These are phyloP conservation scores for Schizopora paradoxa DNA, from an alignment of 1,284 basidiomycete species.

Conservation along the genomic window DNA sequence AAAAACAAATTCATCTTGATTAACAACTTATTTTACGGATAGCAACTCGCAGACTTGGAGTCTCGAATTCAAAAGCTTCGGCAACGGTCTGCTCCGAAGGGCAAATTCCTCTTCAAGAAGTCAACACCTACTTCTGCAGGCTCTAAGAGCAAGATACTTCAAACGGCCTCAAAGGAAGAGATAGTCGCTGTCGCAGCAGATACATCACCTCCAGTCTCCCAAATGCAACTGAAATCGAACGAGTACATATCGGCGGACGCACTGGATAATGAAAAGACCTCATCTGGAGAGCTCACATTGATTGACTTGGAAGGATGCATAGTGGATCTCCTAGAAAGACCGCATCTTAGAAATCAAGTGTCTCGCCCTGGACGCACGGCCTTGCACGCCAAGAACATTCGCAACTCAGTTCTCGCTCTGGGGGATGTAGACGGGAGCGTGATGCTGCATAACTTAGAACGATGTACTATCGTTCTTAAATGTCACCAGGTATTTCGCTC, in stretches of 20 bases:
- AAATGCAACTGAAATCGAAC: background rate
- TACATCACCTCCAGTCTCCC: no score
- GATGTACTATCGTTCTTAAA: constrained; percentile 59
- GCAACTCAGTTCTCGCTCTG: constrained; percentile 54
- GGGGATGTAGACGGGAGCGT: constrained; percentile 64
- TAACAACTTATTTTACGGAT: constrained; percentile 5
- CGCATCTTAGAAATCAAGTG: constrained; percentile 21
- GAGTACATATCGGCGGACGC: no score
- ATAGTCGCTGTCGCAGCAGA: no score
- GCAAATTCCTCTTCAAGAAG: constrained; percentile 72
- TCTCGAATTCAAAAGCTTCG: constrained; percentile 46
- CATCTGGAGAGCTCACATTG: no score
- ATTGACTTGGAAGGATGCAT: no score
- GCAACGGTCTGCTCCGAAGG: constrained; percentile 35
- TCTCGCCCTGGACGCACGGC: constrained; percentile 47
- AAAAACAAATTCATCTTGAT: background rate
- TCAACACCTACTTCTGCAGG: no score
- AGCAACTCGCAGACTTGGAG: constrained; percentile 62
- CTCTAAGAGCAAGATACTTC: no score
- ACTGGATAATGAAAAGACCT: no score
- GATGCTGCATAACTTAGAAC: constrained; percentile 54
- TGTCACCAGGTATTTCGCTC: constrained; percentile 65
- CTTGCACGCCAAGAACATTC: constrained; percentile 55
- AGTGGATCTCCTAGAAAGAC: no score
- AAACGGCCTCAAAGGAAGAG: no score